phyloP scores from a whole-genome alignment of 2,329 filamentous ascomycete species.

The Microcyclosporella mali region DNA sequence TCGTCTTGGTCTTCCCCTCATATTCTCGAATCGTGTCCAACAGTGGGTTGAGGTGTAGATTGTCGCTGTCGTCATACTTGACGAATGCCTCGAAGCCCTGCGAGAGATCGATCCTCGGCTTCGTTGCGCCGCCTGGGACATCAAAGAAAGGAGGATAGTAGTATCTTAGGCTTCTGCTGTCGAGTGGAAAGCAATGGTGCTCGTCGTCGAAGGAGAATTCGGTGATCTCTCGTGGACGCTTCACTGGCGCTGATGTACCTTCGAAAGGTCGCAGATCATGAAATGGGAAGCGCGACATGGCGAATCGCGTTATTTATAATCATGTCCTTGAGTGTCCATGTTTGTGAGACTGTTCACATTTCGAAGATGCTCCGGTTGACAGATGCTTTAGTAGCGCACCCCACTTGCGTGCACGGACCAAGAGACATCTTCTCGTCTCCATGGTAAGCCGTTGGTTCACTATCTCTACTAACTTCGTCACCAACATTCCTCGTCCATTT shows the following conservation, averaged over 20 bases:
- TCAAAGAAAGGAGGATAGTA: constrained; percentile 51
- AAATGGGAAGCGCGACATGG: constrained; percentile 50
- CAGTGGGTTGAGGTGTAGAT: constrained; percentile 82
- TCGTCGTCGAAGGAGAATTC: constrained; percentile 89
- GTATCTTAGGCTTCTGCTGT: constrained; percentile 61
- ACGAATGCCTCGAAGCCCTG: constrained; percentile 72
- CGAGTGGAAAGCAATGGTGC: constrained; percentile 63
- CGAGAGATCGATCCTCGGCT: constrained; percentile 62
- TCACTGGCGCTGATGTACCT: constrained; percentile 63
- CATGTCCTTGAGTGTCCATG: too few species aligned
- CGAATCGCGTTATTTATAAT: too few species aligned
- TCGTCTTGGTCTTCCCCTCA: constrained; percentile 54
- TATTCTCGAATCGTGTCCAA: constrained; percentile 67
- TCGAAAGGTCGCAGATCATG: constrained; percentile 65
- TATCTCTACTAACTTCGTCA: neutral
- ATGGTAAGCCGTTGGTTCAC: neutral
- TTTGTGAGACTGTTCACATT: neutral
- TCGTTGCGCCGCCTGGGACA: constrained; percentile 15
- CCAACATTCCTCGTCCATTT: too few species aligned
- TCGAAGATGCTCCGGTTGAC: too few species aligned
- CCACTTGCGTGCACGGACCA: too few species aligned
- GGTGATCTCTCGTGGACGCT: constrained; percentile 77
- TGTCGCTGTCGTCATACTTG: constrained; percentile 72
- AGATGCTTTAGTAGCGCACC: too few species aligned
- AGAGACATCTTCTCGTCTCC: neutral